These are phyloP conservation scores for Spatholobus suberectus DNA, from an alignment of 306 rosid genomes.

Conservation along the genomic window DNA sequence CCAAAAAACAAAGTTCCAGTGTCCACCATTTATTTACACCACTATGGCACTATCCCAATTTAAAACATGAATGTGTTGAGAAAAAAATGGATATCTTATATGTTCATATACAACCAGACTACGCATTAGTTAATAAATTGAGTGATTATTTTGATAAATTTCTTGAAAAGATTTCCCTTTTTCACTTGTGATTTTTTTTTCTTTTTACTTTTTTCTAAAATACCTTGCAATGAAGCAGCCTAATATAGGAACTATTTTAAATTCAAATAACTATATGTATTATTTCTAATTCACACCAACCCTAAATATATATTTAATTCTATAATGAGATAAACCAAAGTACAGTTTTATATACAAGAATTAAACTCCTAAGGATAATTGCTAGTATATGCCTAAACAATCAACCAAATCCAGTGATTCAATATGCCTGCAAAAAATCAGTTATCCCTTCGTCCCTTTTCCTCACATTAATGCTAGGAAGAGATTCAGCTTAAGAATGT, in stretches of 20 bases:
- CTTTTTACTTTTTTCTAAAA: neutral
- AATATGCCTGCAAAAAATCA: constrained; percentile 8
- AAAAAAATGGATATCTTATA: neutral
- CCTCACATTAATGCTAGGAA: constrained; percentile 14
- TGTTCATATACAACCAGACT: constrained; percentile 18
- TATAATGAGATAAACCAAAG: constrained; percentile 20
- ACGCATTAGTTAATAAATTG: constrained; percentile 12
- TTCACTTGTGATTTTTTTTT: neutral
- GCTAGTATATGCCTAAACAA: constrained; percentile 17
- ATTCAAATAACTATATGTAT: neutral
- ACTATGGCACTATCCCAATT: neutral
- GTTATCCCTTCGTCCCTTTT: neutral
- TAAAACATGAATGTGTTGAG: neutral
- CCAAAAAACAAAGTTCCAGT: neutral
- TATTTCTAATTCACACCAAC: neutral
- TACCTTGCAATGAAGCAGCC: neutral
- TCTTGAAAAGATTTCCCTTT: constrained; percentile 13
- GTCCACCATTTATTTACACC: constrained; percentile 2
- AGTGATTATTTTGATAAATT: constrained; percentile 16
- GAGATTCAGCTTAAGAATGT: constrained; percentile 27
- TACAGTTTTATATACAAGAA: neutral
- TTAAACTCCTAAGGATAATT: constrained; percentile 11
- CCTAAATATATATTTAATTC: neutral
- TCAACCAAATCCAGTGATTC: constrained; percentile 8
- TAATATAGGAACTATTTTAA: neutral